Evolutionary conservation across 2,329 filamentous ascomycete species (phyloP), one percentile per base, ranked within the genome.

Genomic region (Trichoderma harzianum): DNA sequence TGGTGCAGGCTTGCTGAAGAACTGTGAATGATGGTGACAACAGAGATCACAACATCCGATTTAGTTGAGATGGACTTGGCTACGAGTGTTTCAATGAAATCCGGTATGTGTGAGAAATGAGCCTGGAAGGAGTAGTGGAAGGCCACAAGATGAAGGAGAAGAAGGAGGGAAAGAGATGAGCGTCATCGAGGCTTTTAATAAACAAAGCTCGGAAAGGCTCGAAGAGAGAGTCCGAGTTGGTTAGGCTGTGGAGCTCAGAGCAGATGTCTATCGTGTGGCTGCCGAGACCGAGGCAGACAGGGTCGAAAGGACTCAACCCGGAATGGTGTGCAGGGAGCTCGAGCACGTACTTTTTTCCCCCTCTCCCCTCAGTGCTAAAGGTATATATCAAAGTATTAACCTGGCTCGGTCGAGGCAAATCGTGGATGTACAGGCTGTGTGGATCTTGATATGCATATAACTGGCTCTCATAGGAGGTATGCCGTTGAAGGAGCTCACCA

Each of bases 241-340:
- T 16, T 51, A 61, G 66, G 39, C 66, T 61, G 57, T 21, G 57
- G 32, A 69, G 53, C 26, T 61, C 43, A 69, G 60, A 51, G 66
- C 21, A 62, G 66, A 57, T 30, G 47, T 64, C 47, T 64, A 82
- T 84, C 76, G 83, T 76, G 83, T 82, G 84, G 80, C 80, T 76
- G 76, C 80, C 82, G 81, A 84, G 83, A 84, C 80, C 82, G 81
- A 84, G 83, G 83, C 82, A 84, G 83, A 83, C 82, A 83, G 79
- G 78, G 78, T 79, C 77, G 78, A 77, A 80, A 80, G 77, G 76
- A 76, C 77, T 78, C 79, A 47, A 60, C 79, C 80, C 77, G 76
- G 76, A 78, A 77, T 77, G 80, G 80, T 77, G 79, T 61, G 66
- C 76, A 78, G 43, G 43, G 76, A 74, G 77, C 75, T 77, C 76